Percentiles rank a stretch among this genome's conserved stretches.
These are phyloP conservation scores for Zoysia matrella DNA, from an alignment of 202 grass and related monocot species.

Conservation along the genomic window DNA sequence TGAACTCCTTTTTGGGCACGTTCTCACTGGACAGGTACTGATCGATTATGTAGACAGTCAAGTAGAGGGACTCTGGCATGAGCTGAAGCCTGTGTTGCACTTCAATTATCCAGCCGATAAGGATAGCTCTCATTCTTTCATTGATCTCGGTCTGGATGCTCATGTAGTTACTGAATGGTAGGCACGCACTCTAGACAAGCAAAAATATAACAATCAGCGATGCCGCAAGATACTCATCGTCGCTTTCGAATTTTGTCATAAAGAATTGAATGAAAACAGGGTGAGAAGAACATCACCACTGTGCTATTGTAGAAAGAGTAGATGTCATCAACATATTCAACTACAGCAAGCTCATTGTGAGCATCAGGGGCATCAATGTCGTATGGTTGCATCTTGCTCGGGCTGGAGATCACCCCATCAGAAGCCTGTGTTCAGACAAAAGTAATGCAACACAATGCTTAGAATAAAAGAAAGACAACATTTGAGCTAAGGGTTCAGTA, in stretches of 20 bases:
- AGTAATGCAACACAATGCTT: background rate
- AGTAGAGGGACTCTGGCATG: no score
- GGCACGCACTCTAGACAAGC: slow-evolving; percentile 28
- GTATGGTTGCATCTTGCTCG: slow-evolving; percentile 22
- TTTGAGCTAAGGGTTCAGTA: background rate
- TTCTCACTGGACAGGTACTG: background rate
- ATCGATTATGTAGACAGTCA: no score
- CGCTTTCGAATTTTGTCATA: background rate
- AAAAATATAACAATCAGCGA: background rate
- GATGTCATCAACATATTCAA: slow-evolving; percentile 70
- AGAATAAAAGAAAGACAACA: background rate
- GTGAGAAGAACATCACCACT: slow-evolving; percentile 49
- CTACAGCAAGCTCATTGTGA: slow-evolving; percentile 61
- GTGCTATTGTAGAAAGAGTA: background rate
- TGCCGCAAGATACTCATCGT: background rate
- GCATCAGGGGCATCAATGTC: slow-evolving; percentile 63
- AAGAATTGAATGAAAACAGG: background rate
- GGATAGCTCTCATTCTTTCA: no score
- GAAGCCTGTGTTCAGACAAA: slow-evolving; percentile 47
- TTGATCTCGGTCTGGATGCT: no score
- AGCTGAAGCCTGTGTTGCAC: no score
- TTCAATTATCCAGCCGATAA: no score
- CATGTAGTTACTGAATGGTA: slow-evolving; percentile 35
- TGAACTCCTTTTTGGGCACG: slow-evolving; percentile 62
- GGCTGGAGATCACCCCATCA: slow-evolving; percentile 55